Base-by-base conservation (phyloP, 2,329 filamentous ascomycete genomes). In the Microthyrium microscopicum region DNA sequence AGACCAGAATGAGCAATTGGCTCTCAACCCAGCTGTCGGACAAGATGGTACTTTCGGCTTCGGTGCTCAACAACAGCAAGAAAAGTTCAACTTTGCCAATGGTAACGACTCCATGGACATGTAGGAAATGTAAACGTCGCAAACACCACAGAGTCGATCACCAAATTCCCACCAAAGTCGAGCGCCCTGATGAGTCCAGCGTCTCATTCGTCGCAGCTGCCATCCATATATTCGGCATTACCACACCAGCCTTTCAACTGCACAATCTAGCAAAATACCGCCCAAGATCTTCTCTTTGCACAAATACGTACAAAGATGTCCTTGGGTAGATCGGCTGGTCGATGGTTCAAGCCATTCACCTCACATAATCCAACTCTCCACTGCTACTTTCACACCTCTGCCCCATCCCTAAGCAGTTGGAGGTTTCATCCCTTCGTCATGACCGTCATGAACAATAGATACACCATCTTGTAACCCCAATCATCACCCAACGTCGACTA, bases 31-130 rank as follows among this genome's bases (percentile, higher is more conserved):
- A 40, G 68, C 73, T 48, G 68, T 73, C 45, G 72, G 68, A 42
- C 77, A 83, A 52, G 72, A 77, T 47, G 77, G 77, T 38, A 38
- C 36, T 4, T 89, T 87, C 57, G 72, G 85, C 49, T 79, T 95
- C 58, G 76, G 79, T 50, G 63, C 76, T 56, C 48, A 66, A 56
- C 47, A 61, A 22, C 66, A 73, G 51, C 71, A 77, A 21, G 20
- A 27, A 31, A 5, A 32, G 31, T 26, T 27, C 13, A 37, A 33
- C 30, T 37, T 37, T 30, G 33, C 27, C 30, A 33, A 33, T 21
- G 34, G 34, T 5, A 20, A 20, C n/a, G 35, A 37, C 13, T 37
- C 35, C 15, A 37, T 37, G 35, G 35, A 37, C 13, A 37, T 56
- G 53, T 53, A 47, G 46, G 40, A 17, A 20, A 13, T 24, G 13